Conservation (phyloP, 1,284 basidiomycete genomes). For the Ceratobasidium sp. region DNA sequence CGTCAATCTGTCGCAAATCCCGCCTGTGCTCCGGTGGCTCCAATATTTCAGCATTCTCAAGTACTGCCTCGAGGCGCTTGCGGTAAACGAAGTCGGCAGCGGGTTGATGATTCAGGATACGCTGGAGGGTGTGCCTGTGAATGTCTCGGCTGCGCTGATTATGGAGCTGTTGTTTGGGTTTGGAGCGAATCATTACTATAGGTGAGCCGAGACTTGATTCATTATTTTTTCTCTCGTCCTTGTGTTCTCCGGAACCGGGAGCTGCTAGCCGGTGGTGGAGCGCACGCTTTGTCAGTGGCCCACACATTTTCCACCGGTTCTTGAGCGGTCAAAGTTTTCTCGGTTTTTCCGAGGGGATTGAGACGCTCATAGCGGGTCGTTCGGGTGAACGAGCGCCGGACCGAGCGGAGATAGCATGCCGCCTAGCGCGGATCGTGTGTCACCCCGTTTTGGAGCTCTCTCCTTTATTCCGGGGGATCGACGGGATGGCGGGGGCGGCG, state of each 20-base stretch:
- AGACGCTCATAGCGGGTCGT: too few species aligned
- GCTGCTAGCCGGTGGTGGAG: too few species aligned
- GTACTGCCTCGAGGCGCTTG: conserved; percentile 74
- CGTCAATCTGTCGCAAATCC: conserved; percentile 79
- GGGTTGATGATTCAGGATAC: conserved; percentile 83
- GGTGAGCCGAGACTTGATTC: conserved; percentile 48
- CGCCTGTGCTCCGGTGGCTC: conserved; percentile 84
- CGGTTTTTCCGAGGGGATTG: too few species aligned
- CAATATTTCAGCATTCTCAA: conserved; percentile 79
- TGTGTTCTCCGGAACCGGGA: too few species aligned
- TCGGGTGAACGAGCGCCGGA: too few species aligned
- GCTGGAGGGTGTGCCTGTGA: conserved; percentile 80
- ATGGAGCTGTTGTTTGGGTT: conserved; percentile 91
- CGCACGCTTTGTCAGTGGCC: background rate
- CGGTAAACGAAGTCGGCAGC: conserved; percentile 86
- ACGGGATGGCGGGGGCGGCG: background rate
- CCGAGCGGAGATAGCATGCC: too few species aligned
- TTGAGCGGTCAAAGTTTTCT: background rate
- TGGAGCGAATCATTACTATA: conserved; percentile 74
- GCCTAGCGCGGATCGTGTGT: too few species aligned
- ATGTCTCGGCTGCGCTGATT: conserved; percentile 79
- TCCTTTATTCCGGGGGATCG: background rate
- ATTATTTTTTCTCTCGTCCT: background rate
- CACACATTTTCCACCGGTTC: background rate
- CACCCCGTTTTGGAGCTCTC: too few species aligned